Percentiles rank a stretch among this genome's conserved stretches.
These are phyloP conservation scores for Leonotis leonurus DNA, from an alignment of 257 asterid species.

Conservation along the genomic window DNA sequence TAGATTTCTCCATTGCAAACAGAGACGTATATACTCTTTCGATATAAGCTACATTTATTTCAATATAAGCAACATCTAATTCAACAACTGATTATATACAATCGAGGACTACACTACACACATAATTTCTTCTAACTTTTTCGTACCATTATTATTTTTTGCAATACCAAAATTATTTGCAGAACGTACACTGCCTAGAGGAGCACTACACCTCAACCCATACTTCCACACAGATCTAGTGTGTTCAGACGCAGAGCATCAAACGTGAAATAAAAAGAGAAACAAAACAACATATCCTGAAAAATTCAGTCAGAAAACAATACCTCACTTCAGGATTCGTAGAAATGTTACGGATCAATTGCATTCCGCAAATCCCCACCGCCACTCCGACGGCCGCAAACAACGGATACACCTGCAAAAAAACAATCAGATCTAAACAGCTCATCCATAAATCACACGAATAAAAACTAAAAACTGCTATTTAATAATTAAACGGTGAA, in stretches of 20 bases:
- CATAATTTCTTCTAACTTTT: neutral
- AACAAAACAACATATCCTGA: neutral
- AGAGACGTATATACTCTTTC: neutral
- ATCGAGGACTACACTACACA: too few relatives aligned
- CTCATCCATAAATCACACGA: neutral
- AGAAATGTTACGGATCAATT: constrained; percentile 69
- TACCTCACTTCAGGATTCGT: constrained; percentile 95
- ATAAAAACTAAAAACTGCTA: neutral
- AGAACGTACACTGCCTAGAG: neutral
- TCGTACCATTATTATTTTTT: neutral
- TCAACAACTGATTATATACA: neutral
- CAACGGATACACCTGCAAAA: constrained; percentile 64
- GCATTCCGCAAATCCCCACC: constrained; percentile 86
- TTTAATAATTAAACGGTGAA: neutral
- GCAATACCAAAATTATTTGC: neutral
- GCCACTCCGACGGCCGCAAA: constrained; percentile 84
- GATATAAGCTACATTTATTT: too few relatives aligned
- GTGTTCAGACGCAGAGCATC: neutral
- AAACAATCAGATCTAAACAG: constrained; percentile 29
- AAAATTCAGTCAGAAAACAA: neutral
- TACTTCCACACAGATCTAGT: constrained; percentile 10
- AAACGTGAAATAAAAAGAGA: neutral
- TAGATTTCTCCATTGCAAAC: neutral
- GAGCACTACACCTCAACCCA: neutral
- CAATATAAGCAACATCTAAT: neutral